These are phyloP conservation scores for Pleurotus platypus DNA, from an alignment of 768 basidiomycete genomes.

Conservation along the genomic window DNA sequence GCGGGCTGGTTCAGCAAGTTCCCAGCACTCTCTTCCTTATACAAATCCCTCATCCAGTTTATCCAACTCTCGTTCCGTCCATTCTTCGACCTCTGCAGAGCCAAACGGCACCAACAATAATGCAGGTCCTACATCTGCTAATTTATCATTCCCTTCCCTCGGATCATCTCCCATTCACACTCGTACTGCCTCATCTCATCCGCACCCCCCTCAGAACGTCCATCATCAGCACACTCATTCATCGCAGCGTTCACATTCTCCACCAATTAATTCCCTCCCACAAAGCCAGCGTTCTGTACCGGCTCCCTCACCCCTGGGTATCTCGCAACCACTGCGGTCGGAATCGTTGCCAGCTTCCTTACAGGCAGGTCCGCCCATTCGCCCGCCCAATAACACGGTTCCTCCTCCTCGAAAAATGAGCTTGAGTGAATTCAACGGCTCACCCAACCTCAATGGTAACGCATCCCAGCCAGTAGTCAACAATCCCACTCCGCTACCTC, in stretches of 20 bases:
- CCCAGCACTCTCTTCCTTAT: neutral
- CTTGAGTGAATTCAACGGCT: neutral
- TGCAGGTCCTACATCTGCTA: neutral
- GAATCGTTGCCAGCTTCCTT: constrained; percentile 16
- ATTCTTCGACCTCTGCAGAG: neutral
- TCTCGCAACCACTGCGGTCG: constrained; percentile 14
- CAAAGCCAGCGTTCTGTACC: constrained; percentile 12
- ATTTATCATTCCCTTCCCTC: constrained; percentile 2
- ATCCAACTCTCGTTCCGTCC: neutral
- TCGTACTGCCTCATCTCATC: neutral
- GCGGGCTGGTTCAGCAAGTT: constrained; percentile 3
- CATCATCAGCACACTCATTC: neutral
- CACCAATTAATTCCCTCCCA: neutral
- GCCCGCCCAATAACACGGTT: neutral
- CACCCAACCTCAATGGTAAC: neutral
- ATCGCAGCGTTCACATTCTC: neutral
- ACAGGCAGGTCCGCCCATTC: constrained; percentile 8
- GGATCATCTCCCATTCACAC: constrained; percentile 4
- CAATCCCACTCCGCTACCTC: neutral
- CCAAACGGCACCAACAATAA: neutral
- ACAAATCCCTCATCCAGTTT: neutral
- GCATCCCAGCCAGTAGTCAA: neutral
- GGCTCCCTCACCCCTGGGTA: constrained; percentile 6
- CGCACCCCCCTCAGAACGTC: neutral
- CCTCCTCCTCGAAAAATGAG: constrained; percentile 3